phyloP scores from a whole-genome alignment of 139 green algal species.

The Tetraselmis striata region DNA sequence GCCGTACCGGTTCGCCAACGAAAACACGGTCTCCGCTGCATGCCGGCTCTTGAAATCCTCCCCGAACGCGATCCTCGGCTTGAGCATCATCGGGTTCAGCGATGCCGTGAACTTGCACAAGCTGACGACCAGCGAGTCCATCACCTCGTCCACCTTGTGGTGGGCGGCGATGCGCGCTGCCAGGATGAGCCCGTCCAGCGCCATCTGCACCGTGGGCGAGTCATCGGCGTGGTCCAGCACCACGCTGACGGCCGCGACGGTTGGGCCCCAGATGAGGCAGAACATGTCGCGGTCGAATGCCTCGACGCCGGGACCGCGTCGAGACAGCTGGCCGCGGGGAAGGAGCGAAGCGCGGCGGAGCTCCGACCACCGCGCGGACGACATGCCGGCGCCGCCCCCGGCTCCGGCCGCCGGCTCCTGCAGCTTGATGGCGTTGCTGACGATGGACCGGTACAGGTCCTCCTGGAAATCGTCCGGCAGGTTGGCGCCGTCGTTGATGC shows the following conservation, averaged over 20 bases:
- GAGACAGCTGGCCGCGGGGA: constrained; percentile 29
- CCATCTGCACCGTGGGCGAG: constrained; percentile 29
- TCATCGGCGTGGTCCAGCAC: constrained; percentile 78
- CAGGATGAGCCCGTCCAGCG: constrained; percentile 51
- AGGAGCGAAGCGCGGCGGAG: constrained; percentile 31
- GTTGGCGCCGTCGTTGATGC: constrained; percentile 70
- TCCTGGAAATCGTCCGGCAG: too few species aligned
- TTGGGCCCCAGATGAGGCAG: constrained; percentile 76
- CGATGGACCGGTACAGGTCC: constrained; percentile 59
- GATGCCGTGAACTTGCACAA: constrained; percentile 65
- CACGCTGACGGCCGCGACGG: constrained; percentile 80
- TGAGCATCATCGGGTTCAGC: constrained; percentile 42
- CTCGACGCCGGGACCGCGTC: too few species aligned
- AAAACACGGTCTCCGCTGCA: constrained; percentile 69
- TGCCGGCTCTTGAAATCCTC: constrained; percentile 55
- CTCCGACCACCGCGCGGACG: constrained; percentile 50
- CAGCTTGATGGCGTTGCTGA: too few species aligned
- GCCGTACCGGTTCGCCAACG: constrained; percentile 73
- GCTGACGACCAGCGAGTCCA: constrained; percentile 59
- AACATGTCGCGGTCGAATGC: constrained; percentile 84
- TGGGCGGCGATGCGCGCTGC: constrained; percentile 40
- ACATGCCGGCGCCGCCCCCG: too few species aligned
- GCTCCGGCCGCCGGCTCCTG: too few species aligned
- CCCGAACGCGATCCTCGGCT: constrained; percentile 58
- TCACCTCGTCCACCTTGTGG: constrained; percentile 54